These are phyloP conservation scores for Boletus smithii DNA, from an alignment of 1,284 basidiomycete species.

Conservation along the genomic window DNA sequence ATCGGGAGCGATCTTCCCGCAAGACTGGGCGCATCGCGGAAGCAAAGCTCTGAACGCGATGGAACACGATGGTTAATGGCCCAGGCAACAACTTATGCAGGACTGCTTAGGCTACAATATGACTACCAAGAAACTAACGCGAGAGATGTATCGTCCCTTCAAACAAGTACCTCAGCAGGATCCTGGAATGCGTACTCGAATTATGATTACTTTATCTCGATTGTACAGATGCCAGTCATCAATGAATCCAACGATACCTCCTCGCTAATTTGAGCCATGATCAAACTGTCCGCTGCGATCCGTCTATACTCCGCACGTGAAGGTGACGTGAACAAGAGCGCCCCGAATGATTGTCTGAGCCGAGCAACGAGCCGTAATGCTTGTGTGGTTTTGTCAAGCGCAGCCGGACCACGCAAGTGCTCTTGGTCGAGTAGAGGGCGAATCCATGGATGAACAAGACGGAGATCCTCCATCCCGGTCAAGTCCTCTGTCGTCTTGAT, in stretches of 20 bases:
- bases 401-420: not conserved
- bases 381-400: not conserved
- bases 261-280: not conserved
- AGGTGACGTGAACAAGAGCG: slow-evolving; percentile 1
- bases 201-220: slow-evolving; percentile 20
- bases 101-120: no score
- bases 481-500: slow-evolving; percentile 1
- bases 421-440: slow-evolving; percentile 6
- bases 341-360: slow-evolving; percentile 8
- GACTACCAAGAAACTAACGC: no score
- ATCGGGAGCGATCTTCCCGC: no score
- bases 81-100: no score
- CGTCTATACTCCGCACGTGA: slow-evolving; percentile 2
- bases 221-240: not conserved
- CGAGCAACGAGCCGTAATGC: not conserved
- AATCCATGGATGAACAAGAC: not conserved
- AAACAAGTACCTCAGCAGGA: no score
- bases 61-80: no score
- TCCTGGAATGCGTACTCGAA: no score
- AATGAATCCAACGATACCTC: not conserved
- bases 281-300: not conserved
- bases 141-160: no score
- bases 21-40: no score
- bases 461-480: not conserved
- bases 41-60: no score